Percentiles rank a stretch among this genome's conserved stretches.
These are phyloP conservation scores for Filosporella fistucella DNA, from an alignment of 495 filamentous ascomycete genomes.

Conservation along the genomic window DNA sequence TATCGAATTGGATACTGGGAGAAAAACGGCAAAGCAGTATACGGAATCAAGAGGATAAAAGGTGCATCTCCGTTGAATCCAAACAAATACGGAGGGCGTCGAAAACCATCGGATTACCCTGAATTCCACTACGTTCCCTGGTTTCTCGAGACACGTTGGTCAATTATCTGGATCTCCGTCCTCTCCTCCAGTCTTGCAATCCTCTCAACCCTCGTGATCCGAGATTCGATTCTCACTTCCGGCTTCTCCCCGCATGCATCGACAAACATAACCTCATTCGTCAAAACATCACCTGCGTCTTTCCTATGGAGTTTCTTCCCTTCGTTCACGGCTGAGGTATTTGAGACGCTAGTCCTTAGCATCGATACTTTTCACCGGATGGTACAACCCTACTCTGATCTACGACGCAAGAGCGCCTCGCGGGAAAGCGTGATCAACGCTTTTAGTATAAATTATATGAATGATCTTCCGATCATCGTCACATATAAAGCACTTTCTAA, in stretches of 20 bases:
- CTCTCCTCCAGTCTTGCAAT: not conserved
- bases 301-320: not conserved
- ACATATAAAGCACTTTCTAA: not conserved
- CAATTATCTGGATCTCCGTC: not conserved
- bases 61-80: not conserved
- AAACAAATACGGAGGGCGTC: not conserved
- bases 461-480: not conserved
- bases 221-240: not conserved
- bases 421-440: not conserved
- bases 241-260: not conserved
- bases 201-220: not conserved
- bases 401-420: not conserved
- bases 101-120: not conserved
- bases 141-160: not conserved
- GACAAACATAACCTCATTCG: not conserved
- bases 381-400: not conserved
- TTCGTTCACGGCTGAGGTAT: not conserved
- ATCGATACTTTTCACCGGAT: not conserved
- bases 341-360: not conserved
- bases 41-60: not conserved
- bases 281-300: not conserved
- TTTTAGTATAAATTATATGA: not conserved
- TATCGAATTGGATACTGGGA: not conserved
- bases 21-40: not conserved
- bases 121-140: not conserved